phyloP scores from a whole-genome alignment of 2,329 filamentous ascomycete species.

The Fusarium beomiforme region DNA sequence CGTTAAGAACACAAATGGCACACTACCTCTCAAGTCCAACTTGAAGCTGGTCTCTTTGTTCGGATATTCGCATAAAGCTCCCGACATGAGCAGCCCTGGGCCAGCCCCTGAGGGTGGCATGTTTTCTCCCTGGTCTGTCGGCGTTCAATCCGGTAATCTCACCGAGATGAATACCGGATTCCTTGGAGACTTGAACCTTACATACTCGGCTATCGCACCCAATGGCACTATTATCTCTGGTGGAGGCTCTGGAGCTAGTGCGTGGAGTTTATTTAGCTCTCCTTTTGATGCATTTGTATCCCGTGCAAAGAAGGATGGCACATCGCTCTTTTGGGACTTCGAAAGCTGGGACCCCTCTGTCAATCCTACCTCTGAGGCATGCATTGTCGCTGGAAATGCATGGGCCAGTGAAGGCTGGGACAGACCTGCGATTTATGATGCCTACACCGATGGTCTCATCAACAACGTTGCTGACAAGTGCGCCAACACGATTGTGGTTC shows the following conservation, averaged over 20 bases:
- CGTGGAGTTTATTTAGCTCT: neutral
- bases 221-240: slow-evolving; percentile 3
- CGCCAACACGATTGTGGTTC: slow-evolving; percentile 70
- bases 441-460: slow-evolving; percentile 69
- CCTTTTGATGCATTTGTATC: slow-evolving; percentile 2
- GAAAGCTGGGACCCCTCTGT: slow-evolving; percentile 3
- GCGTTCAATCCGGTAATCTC: slow-evolving; percentile 2
- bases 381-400: slow-evolving; percentile 86
- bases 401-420: slow-evolving; percentile 83
- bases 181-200: neutral
- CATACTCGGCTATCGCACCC: neutral
- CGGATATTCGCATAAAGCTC: slow-evolving; percentile 6
- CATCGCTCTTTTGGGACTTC: slow-evolving; percentile 3
- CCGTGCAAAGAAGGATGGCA: neutral
- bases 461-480: slow-evolving; percentile 68
- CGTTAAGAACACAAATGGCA: slow-evolving; percentile 4
- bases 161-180: slow-evolving; percentile 2
- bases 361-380: slow-evolving; percentile 54
- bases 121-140: neutral
- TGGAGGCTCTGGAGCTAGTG: slow-evolving; percentile 6
- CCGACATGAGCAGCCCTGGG: slow-evolving; percentile 7
- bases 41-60: slow-evolving; percentile 9
- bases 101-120: neutral
- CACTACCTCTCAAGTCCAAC: neutral
- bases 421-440: slow-evolving; percentile 72